Evolutionary conservation across 2,329 filamentous ascomycete genomes (phyloP).

Genomic region (Phaeophleospora eucalypticola): DNA sequence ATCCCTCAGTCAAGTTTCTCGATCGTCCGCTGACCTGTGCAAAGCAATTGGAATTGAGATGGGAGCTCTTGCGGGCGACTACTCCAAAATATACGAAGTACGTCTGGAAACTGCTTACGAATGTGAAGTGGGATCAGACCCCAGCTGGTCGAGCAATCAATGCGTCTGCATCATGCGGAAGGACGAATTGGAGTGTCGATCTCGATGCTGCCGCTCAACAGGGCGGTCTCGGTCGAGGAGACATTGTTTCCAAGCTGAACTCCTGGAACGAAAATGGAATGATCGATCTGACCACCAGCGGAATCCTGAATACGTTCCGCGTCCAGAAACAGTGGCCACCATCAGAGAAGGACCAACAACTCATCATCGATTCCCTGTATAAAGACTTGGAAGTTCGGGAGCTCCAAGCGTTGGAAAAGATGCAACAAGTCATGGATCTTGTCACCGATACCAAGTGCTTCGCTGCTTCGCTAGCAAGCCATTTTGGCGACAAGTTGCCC

Average conservation of each 20-base stretch:
- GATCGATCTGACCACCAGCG: slow-evolving; percentile 51
- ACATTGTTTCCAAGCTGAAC: slow-evolving; percentile 54
- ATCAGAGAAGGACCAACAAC: slow-evolving; percentile 40
- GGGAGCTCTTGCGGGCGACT: slow-evolving; percentile 53
- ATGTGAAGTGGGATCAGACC: slow-evolving; percentile 37
- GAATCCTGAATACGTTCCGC: slow-evolving; percentile 53
- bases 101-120: slow-evolving; percentile 41
- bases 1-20: too few species aligned
- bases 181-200: slow-evolving; percentile 47
- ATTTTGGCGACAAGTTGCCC: slow-evolving; percentile 55
- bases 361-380: slow-evolving; percentile 48
- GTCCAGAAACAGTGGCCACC: slow-evolving; percentile 46
- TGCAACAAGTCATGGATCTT: slow-evolving; percentile 50
- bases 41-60: slow-evolving; percentile 59
- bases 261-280: slow-evolving; percentile 48
- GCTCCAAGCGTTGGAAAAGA: slow-evolving; percentile 49
- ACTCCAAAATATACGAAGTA: slow-evolving; percentile 57
- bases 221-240: slow-evolving; percentile 39
- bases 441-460: slow-evolving; percentile 53
- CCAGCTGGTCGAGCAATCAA: slow-evolving; percentile 45
- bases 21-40: too few species aligned
- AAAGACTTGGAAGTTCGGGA: slow-evolving; percentile 51
- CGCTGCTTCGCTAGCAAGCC: slow-evolving; percentile 48
- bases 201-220: slow-evolving; percentile 38
- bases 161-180: slow-evolving; percentile 38